These are phyloP conservation scores for Fraxinus quadrangulata DNA, from an alignment of 257 asterid species.

Conservation along the genomic window DNA sequence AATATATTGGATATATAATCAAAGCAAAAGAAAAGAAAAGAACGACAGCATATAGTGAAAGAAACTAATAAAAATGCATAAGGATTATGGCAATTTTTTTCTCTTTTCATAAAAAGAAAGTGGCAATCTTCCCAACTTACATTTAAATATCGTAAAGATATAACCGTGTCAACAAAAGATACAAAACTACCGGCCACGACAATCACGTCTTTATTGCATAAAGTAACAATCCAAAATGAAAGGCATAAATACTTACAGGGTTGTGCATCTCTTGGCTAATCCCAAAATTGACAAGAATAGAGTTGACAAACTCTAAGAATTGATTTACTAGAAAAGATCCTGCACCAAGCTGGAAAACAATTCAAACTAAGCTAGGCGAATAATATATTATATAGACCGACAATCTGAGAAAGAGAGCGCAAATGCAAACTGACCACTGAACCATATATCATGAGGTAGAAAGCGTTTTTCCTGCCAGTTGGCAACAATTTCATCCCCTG, in stretches of 20 bases:
- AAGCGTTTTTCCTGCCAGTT: slow-evolving; percentile 75
- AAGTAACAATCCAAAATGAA: slow-evolving; percentile 5
- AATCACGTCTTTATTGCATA: slow-evolving; percentile 9
- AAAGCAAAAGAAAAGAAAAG: not conserved
- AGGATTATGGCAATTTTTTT: not conserved
- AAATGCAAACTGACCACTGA: slow-evolving; percentile 57
- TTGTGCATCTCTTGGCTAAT: slow-evolving; percentile 85
- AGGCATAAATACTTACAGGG: slow-evolving; percentile 58
- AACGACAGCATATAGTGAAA: not conserved
- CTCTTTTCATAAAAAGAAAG: not conserved
- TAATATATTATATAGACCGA: slow-evolving; percentile 8
- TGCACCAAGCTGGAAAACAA: slow-evolving; percentile 75
- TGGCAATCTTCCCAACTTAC: not conserved
- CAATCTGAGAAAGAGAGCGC: slow-evolving; percentile 6
- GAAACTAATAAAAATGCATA: not conserved
- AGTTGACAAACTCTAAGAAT: slow-evolving; percentile 60
- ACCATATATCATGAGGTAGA: slow-evolving; percentile 78
- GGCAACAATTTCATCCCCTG: slow-evolving; percentile 97
- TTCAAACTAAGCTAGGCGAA: slow-evolving; percentile 25
- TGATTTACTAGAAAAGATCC: slow-evolving; percentile 78
- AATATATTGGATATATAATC: slow-evolving; percentile 7
- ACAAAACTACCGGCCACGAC: not conserved
- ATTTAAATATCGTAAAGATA: not conserved
- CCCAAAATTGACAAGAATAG: slow-evolving; percentile 73
- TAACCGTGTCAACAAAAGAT: not conserved